phyloP scores from a whole-genome alignment of 1,284 basidiomycete species.

The Serendipita sp. region DNA sequence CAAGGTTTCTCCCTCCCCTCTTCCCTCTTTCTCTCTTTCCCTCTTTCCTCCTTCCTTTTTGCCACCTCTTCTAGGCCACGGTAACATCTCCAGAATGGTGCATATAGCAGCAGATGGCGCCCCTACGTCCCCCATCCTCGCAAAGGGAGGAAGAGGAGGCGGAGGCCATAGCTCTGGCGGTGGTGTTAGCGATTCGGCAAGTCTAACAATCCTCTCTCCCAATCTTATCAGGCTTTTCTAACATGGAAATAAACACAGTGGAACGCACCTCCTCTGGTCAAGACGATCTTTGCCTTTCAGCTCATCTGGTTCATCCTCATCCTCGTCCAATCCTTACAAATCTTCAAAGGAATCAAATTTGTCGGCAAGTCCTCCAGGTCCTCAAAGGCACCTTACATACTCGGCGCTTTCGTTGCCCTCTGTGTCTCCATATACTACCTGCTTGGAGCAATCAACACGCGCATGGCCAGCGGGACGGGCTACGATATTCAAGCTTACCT shows the following conservation, averaged over 20 bases:
- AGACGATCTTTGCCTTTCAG: neutral
- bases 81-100: too few species aligned
- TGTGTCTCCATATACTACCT: neutral
- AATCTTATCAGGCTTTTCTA: neutral
- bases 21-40: too few species aligned
- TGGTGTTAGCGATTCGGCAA: neutral
- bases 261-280: neutral
- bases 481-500: neutral
- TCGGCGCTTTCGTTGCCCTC: neutral
- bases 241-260: neutral
- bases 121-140: neutral
- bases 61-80: too few species aligned
- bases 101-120: neutral
- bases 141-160: neutral
- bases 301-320: neutral
- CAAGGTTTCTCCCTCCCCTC: too few species aligned
- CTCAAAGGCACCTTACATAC: neutral
- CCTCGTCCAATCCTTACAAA: neutral
- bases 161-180: neutral
- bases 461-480: neutral
- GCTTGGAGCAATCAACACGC: neutral
- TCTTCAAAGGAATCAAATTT: neutral
- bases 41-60: too few species aligned
- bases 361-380: neutral
- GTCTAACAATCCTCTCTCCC: too few species aligned